Evolutionary conservation across 2,329 filamentous ascomycete species (phyloP), one percentile per base, ranked within the genome.

Genomic region (Albifimbria verrucaria): DNA sequence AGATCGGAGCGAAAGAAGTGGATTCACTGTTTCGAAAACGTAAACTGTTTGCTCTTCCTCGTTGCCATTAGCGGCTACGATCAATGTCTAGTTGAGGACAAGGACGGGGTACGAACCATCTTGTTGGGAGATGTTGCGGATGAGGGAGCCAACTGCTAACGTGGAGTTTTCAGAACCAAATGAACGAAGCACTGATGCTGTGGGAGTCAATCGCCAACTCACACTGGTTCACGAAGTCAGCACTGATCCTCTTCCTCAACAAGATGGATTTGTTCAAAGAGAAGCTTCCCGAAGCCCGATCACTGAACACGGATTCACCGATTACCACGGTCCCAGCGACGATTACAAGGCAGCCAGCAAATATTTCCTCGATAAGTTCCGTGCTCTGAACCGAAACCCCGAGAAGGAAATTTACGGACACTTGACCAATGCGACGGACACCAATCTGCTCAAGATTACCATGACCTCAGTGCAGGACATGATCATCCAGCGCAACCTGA

Each of bases 41-140:
- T 96, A 57, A 92, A 94, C 66, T 92, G 90, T 61, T 79, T 97
- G 51, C 78, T 97, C 41, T 97, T 97, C 74, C 82, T 97, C 60
- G 93, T 96, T 50, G 92, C 93, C 47, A 92, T 97, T 62, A 96
- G 92, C 59, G 93, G 93, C 55, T 97, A 97, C 70, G 93, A 97
- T 68, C 94, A 97, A 71, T 96, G 92, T 65, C 77, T 97, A 48
- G 91, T 97, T 3, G 93, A 97, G 74, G 93, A 97, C 70, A 92
- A 96, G 72, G 94, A 96, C 69, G 92, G 92, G 58, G 92, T 96
- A n/a, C n/a, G n/a, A n/a, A n/a, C n/a, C n/a, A n/a, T n/a, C n/a
- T n/a, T n/a, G n/a, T n/a, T n/a, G n/a, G n/a, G n/a, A n/a, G n/a
- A n/a, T n/a, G n/a, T n/a, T n/a, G n/a, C n/a, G n/a, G n/a, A n/a